phyloP scores from a whole-genome alignment of 768 basidiomycete species.

The Leccinum fibrillosum region DNA sequence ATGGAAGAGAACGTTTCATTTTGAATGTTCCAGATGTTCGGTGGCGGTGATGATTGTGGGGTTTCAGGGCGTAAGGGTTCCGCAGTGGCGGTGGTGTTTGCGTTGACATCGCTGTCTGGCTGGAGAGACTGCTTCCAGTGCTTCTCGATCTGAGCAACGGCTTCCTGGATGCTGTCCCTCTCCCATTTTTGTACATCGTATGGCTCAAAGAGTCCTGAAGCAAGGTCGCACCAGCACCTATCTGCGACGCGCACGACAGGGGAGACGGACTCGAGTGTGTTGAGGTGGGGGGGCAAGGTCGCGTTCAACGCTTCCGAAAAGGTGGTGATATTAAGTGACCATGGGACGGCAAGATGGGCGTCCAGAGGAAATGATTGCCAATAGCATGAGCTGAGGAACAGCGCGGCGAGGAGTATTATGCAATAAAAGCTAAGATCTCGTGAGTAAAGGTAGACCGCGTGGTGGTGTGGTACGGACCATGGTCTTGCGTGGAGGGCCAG shows the following conservation, averaged over 20 bases:
- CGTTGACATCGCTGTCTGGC: conserved; percentile 16
- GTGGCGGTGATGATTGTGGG: conserved; percentile 10
- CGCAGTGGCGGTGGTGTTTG: conserved; percentile 25
- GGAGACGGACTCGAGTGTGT: conserved; percentile 41
- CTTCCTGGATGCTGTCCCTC: conserved; percentile 52
- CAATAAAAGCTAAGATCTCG: conserved; percentile 68
- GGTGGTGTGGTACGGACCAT: conserved; percentile 50
- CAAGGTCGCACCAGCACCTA: conserved; percentile 85
- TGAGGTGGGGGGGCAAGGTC: conserved; percentile 39
- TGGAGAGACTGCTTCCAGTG: conserved; percentile 28
- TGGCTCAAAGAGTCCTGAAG: conserved; percentile 66
- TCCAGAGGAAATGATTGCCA: conserved; percentile 79
- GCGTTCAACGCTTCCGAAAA: conserved; percentile 64
- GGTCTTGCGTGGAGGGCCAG: conserved; percentile 79
- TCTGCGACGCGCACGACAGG: conserved; percentile 64
- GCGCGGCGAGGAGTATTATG: conserved; percentile 75
- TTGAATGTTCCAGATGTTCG: background rate
- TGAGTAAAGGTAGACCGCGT: conserved; percentile 3
- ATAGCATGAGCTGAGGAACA: conserved; percentile 85
- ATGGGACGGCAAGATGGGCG: conserved; percentile 59
- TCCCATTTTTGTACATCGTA: conserved; percentile 81
- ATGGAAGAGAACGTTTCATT: conserved; percentile 22
- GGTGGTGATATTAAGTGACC: conserved; percentile 69
- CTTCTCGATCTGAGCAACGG: conserved; percentile 35
- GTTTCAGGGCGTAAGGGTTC: conserved; percentile 19